Evolutionary conservation across 805 yeast genomes (phyloP).

Genomic region (Saccharomyces mikatae): DNA sequence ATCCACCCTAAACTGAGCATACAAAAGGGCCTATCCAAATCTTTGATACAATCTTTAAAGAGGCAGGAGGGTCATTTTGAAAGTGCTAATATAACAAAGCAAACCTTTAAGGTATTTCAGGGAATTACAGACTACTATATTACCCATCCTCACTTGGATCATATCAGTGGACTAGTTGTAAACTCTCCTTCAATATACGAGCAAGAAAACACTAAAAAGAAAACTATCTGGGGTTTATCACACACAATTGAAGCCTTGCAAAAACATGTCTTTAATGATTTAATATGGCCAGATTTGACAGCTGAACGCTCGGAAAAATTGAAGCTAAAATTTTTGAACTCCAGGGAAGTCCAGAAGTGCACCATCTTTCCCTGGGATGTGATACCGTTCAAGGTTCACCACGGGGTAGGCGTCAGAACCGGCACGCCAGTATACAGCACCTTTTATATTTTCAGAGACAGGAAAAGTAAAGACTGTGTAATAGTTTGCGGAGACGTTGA

Average conservation of each 20-base stretch:
- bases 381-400: constrained; percentile 33
- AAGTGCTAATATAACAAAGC: constrained; percentile 22
- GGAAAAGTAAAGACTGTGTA: constrained; percentile 31
- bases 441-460: constrained; percentile 48
- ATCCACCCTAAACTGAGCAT: constrained; percentile 6
- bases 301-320: constrained; percentile 23
- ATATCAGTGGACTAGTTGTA: constrained; percentile 56
- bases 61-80: not conserved
- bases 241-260: constrained; percentile 46
- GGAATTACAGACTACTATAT: constrained; percentile 42
- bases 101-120: constrained; percentile 30
- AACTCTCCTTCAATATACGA: constrained; percentile 49
- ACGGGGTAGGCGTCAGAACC: constrained; percentile 33
- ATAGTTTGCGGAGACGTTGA: constrained; percentile 82
- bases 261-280: constrained; percentile 58
- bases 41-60: constrained; percentile 1
- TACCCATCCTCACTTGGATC: constrained; percentile 84
- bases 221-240: constrained; percentile 45
- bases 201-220: constrained; percentile 30
- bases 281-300: constrained; percentile 67
- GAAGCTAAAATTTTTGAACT: constrained; percentile 4
- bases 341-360: constrained; percentile 6
- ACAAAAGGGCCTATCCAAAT: constrained; percentile 14
- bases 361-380: constrained; percentile 24
- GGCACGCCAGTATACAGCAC: constrained; percentile 35